Evolutionary conservation across 495 filamentous ascomycete species (phyloP).

Genomic region (Penicillium cinerascens): DNA sequence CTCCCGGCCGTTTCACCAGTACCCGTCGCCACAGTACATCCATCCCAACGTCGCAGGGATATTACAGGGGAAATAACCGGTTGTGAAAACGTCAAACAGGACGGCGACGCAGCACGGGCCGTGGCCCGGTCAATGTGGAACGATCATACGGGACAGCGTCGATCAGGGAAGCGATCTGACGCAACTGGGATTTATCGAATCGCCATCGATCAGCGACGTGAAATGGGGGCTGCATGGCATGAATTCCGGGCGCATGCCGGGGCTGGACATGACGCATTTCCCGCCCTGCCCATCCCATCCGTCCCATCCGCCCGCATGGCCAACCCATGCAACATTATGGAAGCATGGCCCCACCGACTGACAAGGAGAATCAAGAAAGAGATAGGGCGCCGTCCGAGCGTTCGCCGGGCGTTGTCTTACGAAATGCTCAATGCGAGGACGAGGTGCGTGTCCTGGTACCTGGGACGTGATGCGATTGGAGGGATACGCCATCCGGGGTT

Average conservation of each 20-base stretch:
- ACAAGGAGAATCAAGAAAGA: neutral
- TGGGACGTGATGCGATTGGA: constrained; percentile 6
- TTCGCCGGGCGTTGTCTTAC: no score
- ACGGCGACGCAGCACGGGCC: constrained; percentile 3
- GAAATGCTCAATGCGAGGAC: no score
- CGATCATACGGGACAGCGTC: neutral
- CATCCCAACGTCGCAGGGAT: neutral
- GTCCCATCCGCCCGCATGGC: constrained; percentile 7
- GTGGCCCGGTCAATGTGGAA: neutral
- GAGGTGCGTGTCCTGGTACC: no score
- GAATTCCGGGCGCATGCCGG: neutral
- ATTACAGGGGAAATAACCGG: neutral
- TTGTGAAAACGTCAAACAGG: constrained; percentile 8
- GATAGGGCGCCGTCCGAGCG: constrained; percentile 6
- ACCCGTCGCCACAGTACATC: neutral
- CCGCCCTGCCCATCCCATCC: neutral
- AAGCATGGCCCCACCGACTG: neutral
- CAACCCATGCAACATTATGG: constrained; percentile 1
- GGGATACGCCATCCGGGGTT: neutral
- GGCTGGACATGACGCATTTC: neutral
- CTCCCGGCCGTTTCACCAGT: constrained; percentile 21
- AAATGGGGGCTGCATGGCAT: constrained; percentile 1
- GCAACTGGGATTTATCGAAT: constrained; percentile 11
- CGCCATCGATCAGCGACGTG: neutral
- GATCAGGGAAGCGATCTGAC: constrained; percentile 10